Conservation (phyloP, 345 rosid genomes). For the Boechera divaricarpa region DNA sequence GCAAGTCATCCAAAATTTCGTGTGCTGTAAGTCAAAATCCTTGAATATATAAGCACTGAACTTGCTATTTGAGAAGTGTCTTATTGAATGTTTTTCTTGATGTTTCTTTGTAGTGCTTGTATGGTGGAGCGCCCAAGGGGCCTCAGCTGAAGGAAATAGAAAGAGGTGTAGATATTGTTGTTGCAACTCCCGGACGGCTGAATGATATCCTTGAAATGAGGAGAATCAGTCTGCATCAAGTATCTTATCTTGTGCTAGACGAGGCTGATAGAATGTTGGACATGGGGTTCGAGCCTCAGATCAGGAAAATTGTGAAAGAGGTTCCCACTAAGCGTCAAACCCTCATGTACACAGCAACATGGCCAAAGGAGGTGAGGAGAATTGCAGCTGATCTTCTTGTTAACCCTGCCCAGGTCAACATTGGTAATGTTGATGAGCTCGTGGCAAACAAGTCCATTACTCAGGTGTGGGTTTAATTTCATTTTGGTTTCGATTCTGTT, state of each 20-base stretch:
- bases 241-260: slow-evolving; percentile 93
- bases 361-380: slow-evolving; percentile 96
- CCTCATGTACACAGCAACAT: slow-evolving; percentile 96
- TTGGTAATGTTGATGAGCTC: slow-evolving; percentile 96
- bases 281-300: slow-evolving; percentile 99
- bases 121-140: slow-evolving; percentile 99
- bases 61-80: not conserved
- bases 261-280: slow-evolving; percentile 99
- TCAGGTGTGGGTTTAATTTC: slow-evolving; percentile 61
- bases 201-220: slow-evolving; percentile 97
- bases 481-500: not conserved
- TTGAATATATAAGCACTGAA: not conserved
- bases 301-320: slow-evolving; percentile 91
- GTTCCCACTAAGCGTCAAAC: slow-evolving; percentile 93
- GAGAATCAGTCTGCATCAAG: slow-evolving; percentile 81
- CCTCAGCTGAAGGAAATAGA: slow-evolving; percentile 92
- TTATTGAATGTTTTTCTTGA: not conserved
- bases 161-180: slow-evolving; percentile 88
- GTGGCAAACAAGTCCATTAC: slow-evolving; percentile 98
- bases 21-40: slow-evolving; percentile 67
- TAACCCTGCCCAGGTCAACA: slow-evolving; percentile 96
- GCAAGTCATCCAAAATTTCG: slow-evolving; percentile 77
- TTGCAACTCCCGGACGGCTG: slow-evolving; percentile 97
- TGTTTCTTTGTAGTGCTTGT: slow-evolving; percentile 66
- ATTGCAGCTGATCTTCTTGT: slow-evolving; percentile 92